Evolutionary conservation across 2,329 filamentous ascomycete genomes (phyloP).

Genomic region (Diplodia scrobiculata): DNA sequence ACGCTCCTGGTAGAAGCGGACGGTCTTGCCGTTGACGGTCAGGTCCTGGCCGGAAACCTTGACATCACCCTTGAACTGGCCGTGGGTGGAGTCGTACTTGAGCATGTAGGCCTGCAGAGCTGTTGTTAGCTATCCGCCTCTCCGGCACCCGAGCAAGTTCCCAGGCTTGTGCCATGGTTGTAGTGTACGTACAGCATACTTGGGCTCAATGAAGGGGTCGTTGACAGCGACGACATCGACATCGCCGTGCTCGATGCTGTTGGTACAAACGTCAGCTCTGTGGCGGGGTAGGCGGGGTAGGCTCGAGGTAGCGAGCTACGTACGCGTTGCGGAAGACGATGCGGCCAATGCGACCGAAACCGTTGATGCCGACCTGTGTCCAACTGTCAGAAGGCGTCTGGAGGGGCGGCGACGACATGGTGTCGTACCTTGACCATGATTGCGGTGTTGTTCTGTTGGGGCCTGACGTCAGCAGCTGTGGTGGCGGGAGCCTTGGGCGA

Average conservation of each 20-base stretch:
- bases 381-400: conserved; percentile 17
- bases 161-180: neutral
- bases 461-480: conserved; percentile 21
- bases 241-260: conserved; percentile 77
- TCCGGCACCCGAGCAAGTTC: conserved; percentile 9
- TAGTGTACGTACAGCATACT: conserved; percentile 82
- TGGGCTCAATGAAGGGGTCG: conserved; percentile 97
- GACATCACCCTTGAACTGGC: conserved; percentile 91
- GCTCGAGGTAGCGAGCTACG: conserved; percentile 42
- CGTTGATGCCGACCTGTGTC: conserved; percentile 95
- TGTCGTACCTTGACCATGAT: conserved; percentile 53
- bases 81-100: conserved; percentile 98
- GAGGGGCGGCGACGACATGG: conserved; percentile 33
- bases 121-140: conserved; percentile 37
- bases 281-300: conserved; percentile 21
- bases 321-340: conserved; percentile 98
- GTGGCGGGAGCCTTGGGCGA: neutral
- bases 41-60: conserved; percentile 71
- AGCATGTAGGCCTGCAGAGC: conserved; percentile 90
- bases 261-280: conserved; percentile 25
- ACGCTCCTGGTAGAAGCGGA: conserved; percentile 92
- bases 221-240: conserved; percentile 96
- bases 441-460: conserved; percentile 30
- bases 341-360: conserved; percentile 98
- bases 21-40: conserved; percentile 87